Evolutionary conservation across 2,329 filamentous ascomycete species (phyloP), one percentile per base, ranked within the genome.

Genomic region (Stylonectria norvegica): DNA sequence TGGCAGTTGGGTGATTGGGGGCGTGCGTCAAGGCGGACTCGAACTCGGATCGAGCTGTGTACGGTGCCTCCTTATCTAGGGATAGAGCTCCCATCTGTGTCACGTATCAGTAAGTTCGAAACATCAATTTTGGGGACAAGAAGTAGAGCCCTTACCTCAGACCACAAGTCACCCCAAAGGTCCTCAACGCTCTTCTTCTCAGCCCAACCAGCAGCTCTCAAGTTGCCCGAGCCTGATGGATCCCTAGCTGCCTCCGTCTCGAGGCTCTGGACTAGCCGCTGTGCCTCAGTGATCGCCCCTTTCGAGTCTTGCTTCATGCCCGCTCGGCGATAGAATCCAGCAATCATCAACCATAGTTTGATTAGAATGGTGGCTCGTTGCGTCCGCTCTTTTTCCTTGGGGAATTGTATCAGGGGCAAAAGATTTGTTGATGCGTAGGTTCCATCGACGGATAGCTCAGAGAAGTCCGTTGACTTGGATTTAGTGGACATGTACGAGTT

Each of bases 281-380:
- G 75, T 1, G 91, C 93, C 69, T 97, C 93, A 9, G 81, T 75
- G 19, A 90, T 79, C 5, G 91, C 89, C 37, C 83, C 86, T 52
- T 79, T 79, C 10, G 86, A 82, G 60, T 97, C 91, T 15, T 90
- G 84, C 40, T 81, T 79, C 69, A 94, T 81, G 7, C 78, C 78
- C 6, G 91, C 88, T 38, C 89, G 79, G 19, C 89, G 80, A 60
- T 97, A 98, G 49, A 97, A 83, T 0, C 85, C 85, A 2, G 89
- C 85, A 46, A 96, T 89, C 59, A 93, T 85, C 7, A 96, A 72
- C 93, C 93, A 98, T 20, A 96, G 82, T 50, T 84, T 85, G 15
- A 89, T 71, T 12, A 98, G 61, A 9, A 81, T 69, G 5, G 68
- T 67, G 20, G 65, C 69, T 31, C 76, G 70, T 38, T 73, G 72